A percentile compares a stretch with the other conserved stretches of the same genome.
Conservation (phyloP, 768 basidiomycete species). For the Rubroboletus pulcherrimus region DNA sequence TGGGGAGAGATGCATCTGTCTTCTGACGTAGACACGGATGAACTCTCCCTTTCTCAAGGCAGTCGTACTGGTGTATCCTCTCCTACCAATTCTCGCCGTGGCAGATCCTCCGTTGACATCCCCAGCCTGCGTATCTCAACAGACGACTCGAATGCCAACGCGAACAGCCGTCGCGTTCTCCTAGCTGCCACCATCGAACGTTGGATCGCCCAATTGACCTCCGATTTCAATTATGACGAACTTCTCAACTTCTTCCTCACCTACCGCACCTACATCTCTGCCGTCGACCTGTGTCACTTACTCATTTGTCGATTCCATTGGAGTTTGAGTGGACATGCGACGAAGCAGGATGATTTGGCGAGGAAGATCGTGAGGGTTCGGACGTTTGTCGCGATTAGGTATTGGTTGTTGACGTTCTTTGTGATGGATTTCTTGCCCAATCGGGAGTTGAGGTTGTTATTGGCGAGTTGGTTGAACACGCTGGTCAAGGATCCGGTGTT, state of each 20-base stretch:
- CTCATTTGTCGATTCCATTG: constrained; percentile 88
- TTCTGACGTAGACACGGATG: constrained; percentile 33
- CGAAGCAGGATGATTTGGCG: constrained; percentile 59
- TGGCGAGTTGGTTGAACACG: constrained; percentile 82
- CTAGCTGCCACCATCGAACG: constrained; percentile 90
- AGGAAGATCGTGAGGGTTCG: constrained; percentile 79
- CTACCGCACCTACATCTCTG: constrained; percentile 79
- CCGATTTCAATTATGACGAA: constrained; percentile 82
- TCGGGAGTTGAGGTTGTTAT: constrained; percentile 64
- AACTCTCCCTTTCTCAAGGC: constrained; percentile 37
- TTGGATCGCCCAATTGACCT: constrained; percentile 89
- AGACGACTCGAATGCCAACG: constrained; percentile 30
- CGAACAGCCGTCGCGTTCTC: constrained; percentile 42
- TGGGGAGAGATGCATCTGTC: constrained; percentile 64
- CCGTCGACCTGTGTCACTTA: constrained; percentile 75
- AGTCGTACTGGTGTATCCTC: constrained; percentile 40
- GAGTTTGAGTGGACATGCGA: constrained; percentile 49
- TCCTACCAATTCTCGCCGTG: constrained; percentile 36
- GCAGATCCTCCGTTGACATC: constrained; percentile 26
- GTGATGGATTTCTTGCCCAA: constrained; percentile 83
- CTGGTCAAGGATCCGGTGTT: constrained; percentile 68
- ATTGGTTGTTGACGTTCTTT: constrained; percentile 91
- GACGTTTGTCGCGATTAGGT: constrained; percentile 86
- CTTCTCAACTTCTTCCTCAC: constrained; percentile 89
- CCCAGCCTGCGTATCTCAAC: constrained; percentile 24